Conservation (phyloP, 768 basidiomycete genomes). For the Trametes sanguinea region DNA sequence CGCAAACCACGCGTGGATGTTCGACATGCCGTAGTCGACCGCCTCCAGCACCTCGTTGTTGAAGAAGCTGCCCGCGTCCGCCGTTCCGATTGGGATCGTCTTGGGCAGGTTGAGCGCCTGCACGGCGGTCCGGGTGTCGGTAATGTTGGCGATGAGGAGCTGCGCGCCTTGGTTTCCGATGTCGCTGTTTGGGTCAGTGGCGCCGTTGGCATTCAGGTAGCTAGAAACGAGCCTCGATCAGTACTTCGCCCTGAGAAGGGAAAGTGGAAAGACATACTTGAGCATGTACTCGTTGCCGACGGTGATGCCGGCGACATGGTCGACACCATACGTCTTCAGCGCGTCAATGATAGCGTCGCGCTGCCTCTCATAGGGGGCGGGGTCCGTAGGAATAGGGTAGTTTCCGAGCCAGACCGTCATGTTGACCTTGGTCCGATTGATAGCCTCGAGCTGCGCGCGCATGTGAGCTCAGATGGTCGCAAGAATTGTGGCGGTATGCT, state of each 20-base stretch:
- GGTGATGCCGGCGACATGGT: conserved; percentile 76
- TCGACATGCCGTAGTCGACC: conserved; percentile 82
- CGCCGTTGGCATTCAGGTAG: conserved; percentile 53
- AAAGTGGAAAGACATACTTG: conserved; percentile 46
- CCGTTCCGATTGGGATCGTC: conserved; percentile 69
- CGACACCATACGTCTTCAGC: conserved; percentile 74
- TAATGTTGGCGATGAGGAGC: conserved; percentile 66
- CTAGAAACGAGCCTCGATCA: conserved; percentile 36
- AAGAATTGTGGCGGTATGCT: conserved; percentile 7
- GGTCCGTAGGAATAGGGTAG: conserved; percentile 64
- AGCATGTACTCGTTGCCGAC: conserved; percentile 94
- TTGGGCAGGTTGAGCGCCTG: conserved; percentile 56
- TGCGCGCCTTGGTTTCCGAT: conserved; percentile 63
- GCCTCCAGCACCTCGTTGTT: conserved; percentile 63
- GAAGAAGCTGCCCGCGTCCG: conserved; percentile 88
- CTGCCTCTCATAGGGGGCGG: conserved; percentile 75
- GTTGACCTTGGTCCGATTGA: conserved; percentile 86
- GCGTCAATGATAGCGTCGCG: conserved; percentile 64
- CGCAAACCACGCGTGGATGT: conserved; percentile 96
- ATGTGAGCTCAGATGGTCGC: neutral
- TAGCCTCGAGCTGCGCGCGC: conserved; percentile 69
- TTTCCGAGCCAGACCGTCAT: conserved; percentile 79
- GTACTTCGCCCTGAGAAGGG: neutral
- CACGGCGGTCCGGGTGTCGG: conserved; percentile 63
- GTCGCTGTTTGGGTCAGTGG: conserved; percentile 55